Percentiles rank a stretch among this genome's conserved stretches.
Conservation (phyloP, 495 filamentous ascomycete species). For the Aspergillus coremiiformis region DNA sequence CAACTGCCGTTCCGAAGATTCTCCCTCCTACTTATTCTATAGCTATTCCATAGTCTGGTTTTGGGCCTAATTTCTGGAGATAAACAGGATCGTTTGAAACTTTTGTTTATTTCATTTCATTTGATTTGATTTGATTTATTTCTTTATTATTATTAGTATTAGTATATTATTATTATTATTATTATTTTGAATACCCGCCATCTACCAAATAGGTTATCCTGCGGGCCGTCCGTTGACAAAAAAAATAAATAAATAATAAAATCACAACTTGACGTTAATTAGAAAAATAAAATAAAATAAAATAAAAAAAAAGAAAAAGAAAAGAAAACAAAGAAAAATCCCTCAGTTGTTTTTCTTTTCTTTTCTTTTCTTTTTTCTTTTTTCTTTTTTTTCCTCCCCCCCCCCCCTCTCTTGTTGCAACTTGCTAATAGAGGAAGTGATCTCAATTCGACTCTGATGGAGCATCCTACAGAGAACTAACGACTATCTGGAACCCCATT, state of each 20-base stretch:
- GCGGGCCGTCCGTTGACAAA: constrained; percentile 2
- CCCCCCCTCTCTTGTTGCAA: no score
- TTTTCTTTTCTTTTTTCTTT: not conserved
- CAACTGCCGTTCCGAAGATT: constrained; percentile 21
- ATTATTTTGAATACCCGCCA: no score
- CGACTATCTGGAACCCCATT: not conserved
- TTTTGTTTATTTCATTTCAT: not conserved
- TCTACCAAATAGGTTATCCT: not conserved
- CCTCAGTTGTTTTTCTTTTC: not conserved
- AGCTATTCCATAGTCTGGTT: not conserved
- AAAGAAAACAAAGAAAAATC: not conserved
- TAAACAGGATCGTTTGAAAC: not conserved
- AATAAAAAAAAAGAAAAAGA: no score
- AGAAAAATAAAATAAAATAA: no score
- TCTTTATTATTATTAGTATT: not conserved
- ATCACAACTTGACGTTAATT: constrained; percentile 3
- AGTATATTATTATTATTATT: no score
- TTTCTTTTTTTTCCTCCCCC: no score
- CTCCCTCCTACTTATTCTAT: constrained; percentile 3
- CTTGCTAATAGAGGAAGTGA: not conserved
- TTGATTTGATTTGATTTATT: not conserved
- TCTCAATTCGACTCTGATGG: not conserved
- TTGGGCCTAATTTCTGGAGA: not conserved
- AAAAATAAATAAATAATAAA: no score
- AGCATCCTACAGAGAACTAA: not conserved